A percentile compares a stretch with the other conserved stretches of the same genome.
phyloP scores from a whole-genome alignment of 768 basidiomycete species.

The Dioszegia crocea region DNA sequence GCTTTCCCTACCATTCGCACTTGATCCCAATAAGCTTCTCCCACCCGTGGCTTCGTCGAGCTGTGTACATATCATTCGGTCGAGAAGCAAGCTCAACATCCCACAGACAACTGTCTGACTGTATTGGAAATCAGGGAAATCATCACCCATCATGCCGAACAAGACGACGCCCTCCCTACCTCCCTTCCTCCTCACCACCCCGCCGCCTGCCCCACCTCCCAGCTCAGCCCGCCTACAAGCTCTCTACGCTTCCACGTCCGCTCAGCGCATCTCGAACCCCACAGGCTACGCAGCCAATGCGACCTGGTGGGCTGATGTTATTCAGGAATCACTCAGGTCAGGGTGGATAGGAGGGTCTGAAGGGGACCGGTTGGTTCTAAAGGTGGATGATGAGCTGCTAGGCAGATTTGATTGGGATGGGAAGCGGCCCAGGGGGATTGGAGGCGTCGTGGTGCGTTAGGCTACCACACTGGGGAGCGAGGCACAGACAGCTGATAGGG shows the following conservation, averaged over 20 bases:
- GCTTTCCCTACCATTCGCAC: too few species aligned
- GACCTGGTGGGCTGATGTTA: constrained; percentile 67
- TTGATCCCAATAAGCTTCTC: too few species aligned
- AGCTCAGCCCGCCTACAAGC: constrained; percentile 50
- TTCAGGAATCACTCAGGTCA: constrained; percentile 34
- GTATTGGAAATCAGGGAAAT: too few species aligned
- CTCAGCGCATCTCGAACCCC: constrained; percentile 79
- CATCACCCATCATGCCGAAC: background rate
- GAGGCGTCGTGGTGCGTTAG: constrained; percentile 43
- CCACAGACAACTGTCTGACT: too few species aligned
- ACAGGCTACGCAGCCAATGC: constrained; percentile 73
- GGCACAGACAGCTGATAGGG: background rate
- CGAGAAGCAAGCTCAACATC: too few species aligned
- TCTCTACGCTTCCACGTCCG: constrained; percentile 80
- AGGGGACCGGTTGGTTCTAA: constrained; percentile 37
- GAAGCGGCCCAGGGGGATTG: constrained; percentile 41
- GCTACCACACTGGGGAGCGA: background rate
- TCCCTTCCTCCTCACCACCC: background rate
- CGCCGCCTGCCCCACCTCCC: constrained; percentile 3
- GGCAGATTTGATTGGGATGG: constrained; percentile 34
- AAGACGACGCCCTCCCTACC: background rate
- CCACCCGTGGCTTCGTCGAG: too few species aligned
- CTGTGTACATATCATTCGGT: too few species aligned
- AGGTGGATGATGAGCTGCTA: constrained; percentile 37
- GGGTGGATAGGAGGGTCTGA: constrained; percentile 31